Percentiles rank a stretch among this genome's conserved stretches.
phyloP scores from a whole-genome alignment of 2,329 filamentous ascomycete genomes.

The Aureobasidium melanogenum region DNA sequence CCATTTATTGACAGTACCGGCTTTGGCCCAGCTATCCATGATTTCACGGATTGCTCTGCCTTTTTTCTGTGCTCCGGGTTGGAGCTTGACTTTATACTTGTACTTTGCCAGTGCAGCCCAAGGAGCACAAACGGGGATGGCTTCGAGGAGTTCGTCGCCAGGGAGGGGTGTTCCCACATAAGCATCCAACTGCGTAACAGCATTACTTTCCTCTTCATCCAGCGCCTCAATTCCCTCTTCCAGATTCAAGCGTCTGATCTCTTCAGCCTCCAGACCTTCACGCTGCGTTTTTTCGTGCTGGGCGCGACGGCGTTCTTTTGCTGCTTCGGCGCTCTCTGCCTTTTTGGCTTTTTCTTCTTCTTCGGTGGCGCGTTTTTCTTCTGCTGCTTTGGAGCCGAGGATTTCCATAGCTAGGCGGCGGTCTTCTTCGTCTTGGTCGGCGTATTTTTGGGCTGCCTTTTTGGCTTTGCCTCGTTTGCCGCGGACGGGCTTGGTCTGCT shows the following conservation, averaged over 20 bases:
- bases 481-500: slow-evolving; percentile 37
- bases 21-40: slow-evolving; percentile 68
- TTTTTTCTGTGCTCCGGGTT: slow-evolving; percentile 84
- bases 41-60: slow-evolving; percentile 91
- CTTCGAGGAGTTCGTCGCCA: slow-evolving; percentile 71
- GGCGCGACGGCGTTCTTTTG: slow-evolving; percentile 62
- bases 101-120: slow-evolving; percentile 57
- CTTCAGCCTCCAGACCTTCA: slow-evolving; percentile 68
- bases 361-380: slow-evolving; percentile 60
- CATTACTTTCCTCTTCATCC: slow-evolving; percentile 27
- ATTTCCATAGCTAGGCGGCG: slow-evolving; percentile 72
- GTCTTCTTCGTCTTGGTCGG: slow-evolving; percentile 89
- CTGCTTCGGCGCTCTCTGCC: slow-evolving; percentile 55
- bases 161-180: slow-evolving; percentile 70
- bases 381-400: slow-evolving; percentile 66
- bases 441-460: slow-evolving; percentile 84
- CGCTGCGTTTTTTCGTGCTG: slow-evolving; percentile 73
- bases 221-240: slow-evolving; percentile 42
- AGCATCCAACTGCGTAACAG: slow-evolving; percentile 52
- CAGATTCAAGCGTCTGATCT: slow-evolving; percentile 50
- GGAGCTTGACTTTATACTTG: slow-evolving; percentile 93
- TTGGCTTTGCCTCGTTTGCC: slow-evolving; percentile 78
- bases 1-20: slow-evolving; percentile 42
- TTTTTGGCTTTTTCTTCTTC: slow-evolving; percentile 50
- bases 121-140: slow-evolving; percentile 54